Evolutionary conservation across 108 stramenopile species (phyloP), one percentile per base, ranked within the genome.

Genomic region (Fistulifera solaris): DNA sequence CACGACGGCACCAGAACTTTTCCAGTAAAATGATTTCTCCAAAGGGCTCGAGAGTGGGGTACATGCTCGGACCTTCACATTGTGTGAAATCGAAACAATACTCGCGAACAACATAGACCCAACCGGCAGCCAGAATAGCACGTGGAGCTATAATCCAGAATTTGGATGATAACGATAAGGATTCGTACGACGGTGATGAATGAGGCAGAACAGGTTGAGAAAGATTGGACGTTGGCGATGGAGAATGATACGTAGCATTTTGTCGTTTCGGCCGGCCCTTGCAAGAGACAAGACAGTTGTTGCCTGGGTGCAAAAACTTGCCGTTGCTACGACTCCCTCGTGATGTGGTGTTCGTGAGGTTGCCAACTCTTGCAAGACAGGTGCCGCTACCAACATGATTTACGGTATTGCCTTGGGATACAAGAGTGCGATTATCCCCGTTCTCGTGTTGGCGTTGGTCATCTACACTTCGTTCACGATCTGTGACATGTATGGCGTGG

Each of bases 371-470:
- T 95, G 95, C 78, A 96, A 94, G 85, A 95, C 94, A 31, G 98
- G 98, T 28, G 87, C 95, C 35, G 98, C 98, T 24, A 96, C 96
- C 59, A 96, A 96, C 75, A 93, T 99, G 93, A 99, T 99, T 61
- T 94, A 95, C 64, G 98, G 98, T 41, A 89, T 99, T 56, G 95
- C 78, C 44, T 83, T 99, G 27, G 98, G 98, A 52, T 96, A 93
- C 90, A 96, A 95, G 70, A 96, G 94, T 58, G 94, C 87, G 53
- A 95, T 96, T 70, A 84, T 99, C 58, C 98, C 98, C 27, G 96
- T 97, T 13, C 49, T 97, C 52, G 92, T 96, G 18, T 81, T 99
- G 53, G 94, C 94, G 22, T 40, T 83, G 71, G 89, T 94, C 55
- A 73, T 99, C 58, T 96, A 91, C 61, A 84, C 78, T 43, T 89